Base-by-base conservation (phyloP, 306 rosid species). In the Oemleria cerasiformis region DNA sequence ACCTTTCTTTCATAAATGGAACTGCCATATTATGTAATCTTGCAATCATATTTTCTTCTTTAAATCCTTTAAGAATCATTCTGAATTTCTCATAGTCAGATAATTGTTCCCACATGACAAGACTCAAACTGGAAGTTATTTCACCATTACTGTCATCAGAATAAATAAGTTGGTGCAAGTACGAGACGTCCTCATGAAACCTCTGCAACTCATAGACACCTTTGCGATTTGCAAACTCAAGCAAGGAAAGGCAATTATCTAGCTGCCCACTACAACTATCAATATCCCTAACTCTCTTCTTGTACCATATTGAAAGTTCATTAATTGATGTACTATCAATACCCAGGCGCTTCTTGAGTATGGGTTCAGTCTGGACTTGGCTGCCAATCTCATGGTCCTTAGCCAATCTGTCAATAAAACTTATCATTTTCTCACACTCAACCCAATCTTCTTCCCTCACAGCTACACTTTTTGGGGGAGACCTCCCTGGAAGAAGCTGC, bases 361-460 rank as follows among this genome's bases (percentile, higher is more conserved):
- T 84, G 65, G 97, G 92, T 82, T 94, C 99, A 3, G 99, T 94
- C 82, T 75, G 82, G 67, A 88, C 70, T 80, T 82, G 96, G 72
- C 81, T 75, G 70, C 75, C 80, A 76, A 81, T 75, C 77, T 80
- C 88, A 71, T 79, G 65, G 68, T 73, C 81, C 66, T 82, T 65
- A 49, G 85, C 82, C 63, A 85, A 78, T 47, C 72, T 77, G 59
- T 71, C 76, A 38, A 89, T 80, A 85, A 83, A 89, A 73, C 21
- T 65, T 75, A 85, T 65, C 96, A 85, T 91, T 79, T 94, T 81
- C 78, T 84, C 81, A 70, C 99, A 91, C 88, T 94, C 99, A 85
- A 94, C 99, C 99, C 99, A 94, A 84, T 94, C 99, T 68, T 87
- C 88, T 68, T 86, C 90, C 87, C 99, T 91, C 79, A 89, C 87